phyloP scores from a whole-genome alignment of 257 asterid species.

The Anisodus acutangulus region DNA sequence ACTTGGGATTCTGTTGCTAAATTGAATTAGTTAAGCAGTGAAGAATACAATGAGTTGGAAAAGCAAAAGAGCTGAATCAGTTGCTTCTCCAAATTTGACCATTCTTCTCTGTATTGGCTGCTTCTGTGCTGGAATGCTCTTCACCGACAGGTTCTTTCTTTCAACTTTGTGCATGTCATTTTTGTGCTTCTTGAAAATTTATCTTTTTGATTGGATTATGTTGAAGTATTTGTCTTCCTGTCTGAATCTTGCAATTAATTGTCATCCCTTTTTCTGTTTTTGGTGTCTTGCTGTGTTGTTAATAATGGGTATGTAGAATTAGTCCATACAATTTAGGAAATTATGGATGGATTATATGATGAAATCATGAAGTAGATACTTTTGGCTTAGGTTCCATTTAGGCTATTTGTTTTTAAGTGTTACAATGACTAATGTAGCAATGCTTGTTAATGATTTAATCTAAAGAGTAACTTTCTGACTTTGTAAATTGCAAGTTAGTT shows the following conservation, averaged over 20 bases:
- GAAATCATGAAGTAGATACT: neutral
- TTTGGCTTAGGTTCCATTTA: neutral
- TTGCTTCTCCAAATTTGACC: constrained; percentile 59
- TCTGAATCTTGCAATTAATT: neutral
- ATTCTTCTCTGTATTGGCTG: constrained; percentile 77
- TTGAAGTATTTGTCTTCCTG: neutral
- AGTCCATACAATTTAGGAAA: neutral
- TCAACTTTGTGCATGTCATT: constrained; percentile 2
- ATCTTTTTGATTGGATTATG: constrained; percentile 11
- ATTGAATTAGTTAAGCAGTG: constrained; percentile 34
- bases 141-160: constrained; percentile 49
- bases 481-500: neutral
- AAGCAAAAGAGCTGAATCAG: constrained; percentile 72
- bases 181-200: neutral
- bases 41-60: constrained; percentile 73
- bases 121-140: constrained; percentile 92
- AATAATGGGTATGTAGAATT: neutral
- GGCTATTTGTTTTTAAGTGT: neutral
- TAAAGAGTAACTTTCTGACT: neutral
- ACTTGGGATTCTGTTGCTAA: constrained; percentile 37
- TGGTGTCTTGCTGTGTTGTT: neutral
- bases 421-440: neutral
- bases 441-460: neutral
- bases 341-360: neutral
- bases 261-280: too few relatives aligned